A percentile compares a stretch with the other conserved stretches of the same genome.
Evolutionary conservation across 1,284 basidiomycete species (phyloP).

Genomic region (Rugosomyces carneus): DNA sequence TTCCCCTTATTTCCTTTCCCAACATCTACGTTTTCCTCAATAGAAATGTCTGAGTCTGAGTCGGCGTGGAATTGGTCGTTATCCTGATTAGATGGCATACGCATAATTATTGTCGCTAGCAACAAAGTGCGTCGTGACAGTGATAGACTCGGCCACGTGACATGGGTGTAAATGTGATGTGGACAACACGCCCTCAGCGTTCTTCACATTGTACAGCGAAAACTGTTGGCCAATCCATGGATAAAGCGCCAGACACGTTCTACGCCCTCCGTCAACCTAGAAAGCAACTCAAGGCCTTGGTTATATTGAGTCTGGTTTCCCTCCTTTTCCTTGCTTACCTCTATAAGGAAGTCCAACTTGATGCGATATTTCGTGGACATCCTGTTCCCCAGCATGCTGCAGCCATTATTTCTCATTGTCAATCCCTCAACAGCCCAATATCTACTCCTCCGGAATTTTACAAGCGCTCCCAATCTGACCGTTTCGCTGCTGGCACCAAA

Average conservation of each 20-base stretch:
- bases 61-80: conserved; percentile 34
- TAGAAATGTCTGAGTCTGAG: conserved; percentile 49
- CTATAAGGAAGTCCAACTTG: not conserved
- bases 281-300: conserved; percentile 4
- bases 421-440: conserved; percentile 29
- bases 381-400: conserved; percentile 17
- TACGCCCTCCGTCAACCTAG: not conserved
- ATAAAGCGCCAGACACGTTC: conserved; percentile 5
- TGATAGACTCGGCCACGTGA: not conserved
- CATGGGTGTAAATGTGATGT: not conserved
- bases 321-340: conserved; percentile 8
- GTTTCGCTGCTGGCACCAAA: conserved; percentile 58
- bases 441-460: conserved; percentile 43
- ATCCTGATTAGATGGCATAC: conserved; percentile 29
- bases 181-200: conserved; percentile 9
- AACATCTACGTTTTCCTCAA: conserved; percentile 35
- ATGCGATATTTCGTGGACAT: not conserved
- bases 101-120: conserved; percentile 1
- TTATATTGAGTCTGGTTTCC: conserved; percentile 5
- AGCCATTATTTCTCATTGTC: conserved; percentile 30
- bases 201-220: too few relatives aligned
- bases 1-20: conserved; percentile 29
- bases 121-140: too few relatives aligned
- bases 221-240: conserved; percentile 5
- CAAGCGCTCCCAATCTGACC: conserved; percentile 51